Evolutionary conservation across 1,139 yeast species (phyloP).

Genomic region (Saccharomycopsis hybrid): DNA sequence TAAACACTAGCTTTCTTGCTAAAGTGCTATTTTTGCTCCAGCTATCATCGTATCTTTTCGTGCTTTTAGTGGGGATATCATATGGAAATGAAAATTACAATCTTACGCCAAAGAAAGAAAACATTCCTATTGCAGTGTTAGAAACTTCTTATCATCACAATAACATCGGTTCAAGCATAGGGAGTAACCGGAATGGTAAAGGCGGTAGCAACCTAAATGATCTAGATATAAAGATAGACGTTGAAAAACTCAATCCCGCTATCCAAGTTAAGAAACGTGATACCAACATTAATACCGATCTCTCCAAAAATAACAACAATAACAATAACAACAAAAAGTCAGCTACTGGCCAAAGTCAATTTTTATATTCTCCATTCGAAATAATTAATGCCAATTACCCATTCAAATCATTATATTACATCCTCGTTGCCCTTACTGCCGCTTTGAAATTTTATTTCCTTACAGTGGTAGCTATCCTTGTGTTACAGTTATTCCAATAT

Average conservation of each 20-base stretch:
- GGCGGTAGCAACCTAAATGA: no score
- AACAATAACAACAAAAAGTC: no score
- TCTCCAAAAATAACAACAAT: no score
- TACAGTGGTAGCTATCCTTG: not conserved
- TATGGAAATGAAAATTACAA: constrained; percentile 10
- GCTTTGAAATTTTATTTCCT: constrained; percentile 9
- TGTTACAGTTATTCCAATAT: constrained; percentile 1
- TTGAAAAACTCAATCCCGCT: no score
- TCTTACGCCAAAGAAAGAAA: constrained; percentile 9
- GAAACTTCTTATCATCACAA: no score
- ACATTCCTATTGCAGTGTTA: no score
- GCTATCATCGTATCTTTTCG: constrained; percentile 3
- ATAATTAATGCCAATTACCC: constrained; percentile 16
- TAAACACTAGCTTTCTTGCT: constrained; percentile 7
- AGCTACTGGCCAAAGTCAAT: constrained; percentile 11
- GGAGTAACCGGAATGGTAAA: no score
- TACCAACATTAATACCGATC: no score
- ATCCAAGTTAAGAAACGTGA: no score
- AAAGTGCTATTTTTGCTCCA: constrained; percentile 6
- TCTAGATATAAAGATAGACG: no score
- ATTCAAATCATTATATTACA: constrained; percentile 12
- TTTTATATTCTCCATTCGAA: constrained; percentile 17
- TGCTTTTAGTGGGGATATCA: constrained; percentile 4
- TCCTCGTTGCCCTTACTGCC: constrained; percentile 9
- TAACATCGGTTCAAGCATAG: no score